Base-by-base conservation (phyloP, 805 yeast genomes). In the Saccharomyces jurei region DNA sequence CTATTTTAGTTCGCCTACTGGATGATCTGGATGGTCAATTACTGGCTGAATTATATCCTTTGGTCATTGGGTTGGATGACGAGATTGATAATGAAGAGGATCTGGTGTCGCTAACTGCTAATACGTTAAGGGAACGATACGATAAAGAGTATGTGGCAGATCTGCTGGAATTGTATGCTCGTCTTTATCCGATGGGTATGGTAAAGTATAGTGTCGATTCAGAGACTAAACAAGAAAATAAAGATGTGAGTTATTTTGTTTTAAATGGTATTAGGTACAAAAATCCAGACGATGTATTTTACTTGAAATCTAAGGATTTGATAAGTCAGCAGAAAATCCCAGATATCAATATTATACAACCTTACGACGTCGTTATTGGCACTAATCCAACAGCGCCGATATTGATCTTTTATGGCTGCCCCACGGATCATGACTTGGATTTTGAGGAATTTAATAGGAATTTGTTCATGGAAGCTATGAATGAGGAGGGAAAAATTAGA, bases 271-370 rank as follows among this genome's bases (percentile, higher is more conserved):
- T 60, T 50, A 56, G 49, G 17, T 85, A 84, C 63, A 83, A 90
- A 61, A 80, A 84, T 9, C 73, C 84, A 2, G 87, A 81, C 53
- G 96, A 86, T 54, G 78, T 89, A 0, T 94, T 81, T 67, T 96
- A 97, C 2, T 74, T 94, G 54, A 84, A 86, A 66, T 80, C 89
- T 0, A 73, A 74, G 27, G 71, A 72, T n/a, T 61, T 65, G 5
- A 52, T 57, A 26, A 54, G 51, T 10, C 71, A 67, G 51, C 55
- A 60, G 6, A 27, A 27, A 25, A 30, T 60, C 8, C 49, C 59
- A 1, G 68, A 65, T 49, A 55, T 56, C 3, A 50, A 56, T 3
- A 51, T 62, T 2, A 29, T 71, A 14, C 48, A 71, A 3, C 74
- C 81, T 0, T 78, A 80, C 56, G 97, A 92, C 63, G 75, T 89